These are phyloP conservation scores for Laburnicola sp. DNA, from an alignment of 2,329 filamentous ascomycete species.

Conservation along the genomic window DNA sequence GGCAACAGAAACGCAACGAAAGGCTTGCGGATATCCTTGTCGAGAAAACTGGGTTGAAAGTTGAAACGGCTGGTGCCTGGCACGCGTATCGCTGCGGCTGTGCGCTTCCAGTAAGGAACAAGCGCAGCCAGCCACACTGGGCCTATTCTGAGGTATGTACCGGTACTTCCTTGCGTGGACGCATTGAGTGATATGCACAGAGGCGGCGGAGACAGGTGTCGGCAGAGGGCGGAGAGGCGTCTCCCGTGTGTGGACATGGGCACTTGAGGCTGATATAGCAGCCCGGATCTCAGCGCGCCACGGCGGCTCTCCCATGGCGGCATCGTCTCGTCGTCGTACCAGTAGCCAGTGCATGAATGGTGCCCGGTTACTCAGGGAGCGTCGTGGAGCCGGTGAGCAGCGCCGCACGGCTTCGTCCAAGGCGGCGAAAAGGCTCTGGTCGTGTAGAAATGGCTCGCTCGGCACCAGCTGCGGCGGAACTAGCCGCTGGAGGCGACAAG, in stretches of 20 bases:
- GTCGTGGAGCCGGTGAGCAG: not conserved
- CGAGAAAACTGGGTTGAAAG: not conserved
- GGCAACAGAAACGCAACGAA: not conserved
- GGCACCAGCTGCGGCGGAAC: no score
- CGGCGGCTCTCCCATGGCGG: not conserved
- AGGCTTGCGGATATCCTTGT: not conserved
- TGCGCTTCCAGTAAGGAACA: not conserved
- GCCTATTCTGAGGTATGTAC: not conserved
- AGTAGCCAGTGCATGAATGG: not conserved
- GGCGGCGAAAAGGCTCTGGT: no score
- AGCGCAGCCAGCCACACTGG: slow-evolving; percentile 4
- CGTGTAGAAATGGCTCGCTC: no score
- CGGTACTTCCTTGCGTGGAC: not conserved
- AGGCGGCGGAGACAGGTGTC: not conserved
- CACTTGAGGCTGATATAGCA: not conserved
- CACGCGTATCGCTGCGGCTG: slow-evolving; percentile 7
- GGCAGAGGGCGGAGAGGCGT: no score
- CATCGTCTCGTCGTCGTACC: no score
- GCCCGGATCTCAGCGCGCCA: not conserved
- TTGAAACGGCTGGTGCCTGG: slow-evolving; percentile 8
- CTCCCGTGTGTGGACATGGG: no score
- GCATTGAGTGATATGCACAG: not conserved
- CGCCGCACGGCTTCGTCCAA: slow-evolving; percentile 3
- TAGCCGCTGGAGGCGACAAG: no score
- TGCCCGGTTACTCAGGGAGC: not conserved